phyloP scores from a whole-genome alignment of 192 early-diverging fungal species.

The Rhizoclosmatium sp. region DNA sequence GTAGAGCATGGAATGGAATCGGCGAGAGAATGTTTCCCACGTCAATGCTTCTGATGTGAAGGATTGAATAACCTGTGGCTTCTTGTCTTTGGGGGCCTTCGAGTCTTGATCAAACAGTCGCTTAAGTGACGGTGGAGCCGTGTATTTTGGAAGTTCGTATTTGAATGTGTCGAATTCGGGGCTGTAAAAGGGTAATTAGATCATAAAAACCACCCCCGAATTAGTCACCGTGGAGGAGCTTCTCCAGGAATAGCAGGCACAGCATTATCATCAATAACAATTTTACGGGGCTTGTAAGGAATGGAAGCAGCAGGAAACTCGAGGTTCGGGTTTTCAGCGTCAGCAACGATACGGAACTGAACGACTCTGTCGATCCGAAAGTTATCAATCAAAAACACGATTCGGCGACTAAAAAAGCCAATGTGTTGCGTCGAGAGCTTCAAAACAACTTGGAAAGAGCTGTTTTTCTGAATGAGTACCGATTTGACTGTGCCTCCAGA shows the following conservation, averaged over 20 bases:
- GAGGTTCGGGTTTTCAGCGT: constrained; percentile 4
- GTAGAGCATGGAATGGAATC: constrained; percentile 24
- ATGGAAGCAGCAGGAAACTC: neutral
- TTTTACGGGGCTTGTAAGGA: constrained; percentile 16
- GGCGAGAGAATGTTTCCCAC: neutral
- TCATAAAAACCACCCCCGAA: neutral
- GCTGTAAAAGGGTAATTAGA: neutral
- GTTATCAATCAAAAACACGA: constrained; percentile 13
- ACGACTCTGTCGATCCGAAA: neutral
- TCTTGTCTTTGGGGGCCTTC: neutral
- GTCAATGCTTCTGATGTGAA: neutral
- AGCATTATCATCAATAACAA: neutral
- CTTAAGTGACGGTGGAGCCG: neutral
- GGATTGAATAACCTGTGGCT: neutral
- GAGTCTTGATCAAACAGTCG: neutral
- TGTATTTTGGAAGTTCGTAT: constrained; percentile 9
- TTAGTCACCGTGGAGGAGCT: constrained; percentile 18
- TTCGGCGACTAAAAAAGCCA: constrained; percentile 16
- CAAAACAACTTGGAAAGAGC: neutral
- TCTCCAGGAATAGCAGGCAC: constrained; percentile 5
- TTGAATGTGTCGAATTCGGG: constrained; percentile 27
- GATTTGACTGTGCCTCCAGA: neutral
- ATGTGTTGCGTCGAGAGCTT: neutral
- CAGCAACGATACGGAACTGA: constrained; percentile 6
- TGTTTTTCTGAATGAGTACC: neutral